Evolutionary conservation across 2,329 filamentous ascomycete genomes (phyloP).

Genomic region (Anthostomella pinea): DNA sequence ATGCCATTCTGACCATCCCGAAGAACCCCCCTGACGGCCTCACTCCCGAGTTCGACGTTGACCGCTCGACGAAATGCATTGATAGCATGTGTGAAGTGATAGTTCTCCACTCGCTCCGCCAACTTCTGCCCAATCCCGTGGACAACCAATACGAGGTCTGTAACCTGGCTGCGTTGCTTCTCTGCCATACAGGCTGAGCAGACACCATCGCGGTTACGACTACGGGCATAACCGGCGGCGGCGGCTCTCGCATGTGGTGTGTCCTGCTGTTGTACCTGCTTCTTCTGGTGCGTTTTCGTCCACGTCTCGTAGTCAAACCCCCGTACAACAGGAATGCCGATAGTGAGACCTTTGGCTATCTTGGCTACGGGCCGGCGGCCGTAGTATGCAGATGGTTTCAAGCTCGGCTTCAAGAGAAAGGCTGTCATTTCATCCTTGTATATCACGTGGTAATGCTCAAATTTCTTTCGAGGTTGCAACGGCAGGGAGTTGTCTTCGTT

Average conservation of each 20-base stretch:
- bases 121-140: conserved; percentile 97
- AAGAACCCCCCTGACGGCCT: conserved; percentile 71
- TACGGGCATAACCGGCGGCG: conserved; percentile 27
- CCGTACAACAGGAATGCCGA: conserved; percentile 84
- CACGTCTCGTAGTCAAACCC: conserved; percentile 80
- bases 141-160: conserved; percentile 84
- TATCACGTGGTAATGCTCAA: conserved; percentile 76
- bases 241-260: conserved; percentile 22
- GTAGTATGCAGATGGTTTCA: conserved; percentile 83
- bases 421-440: conserved; percentile 77
- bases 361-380: conserved; percentile 77
- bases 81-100: conserved; percentile 94
- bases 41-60: conserved; percentile 76
- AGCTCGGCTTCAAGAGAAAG: conserved; percentile 80
- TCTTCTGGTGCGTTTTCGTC: conserved; percentile 65
- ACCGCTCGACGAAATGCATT: conserved; percentile 84
- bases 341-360: conserved; percentile 76
- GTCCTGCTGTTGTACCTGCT: conserved; percentile 31
- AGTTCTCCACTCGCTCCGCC: conserved; percentile 90
- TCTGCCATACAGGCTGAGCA: conserved; percentile 63
- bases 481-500: conserved; percentile 39
- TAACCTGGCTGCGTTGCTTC: conserved; percentile 66
- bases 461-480: conserved; percentile 52
- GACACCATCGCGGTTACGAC: conserved; percentile 18
- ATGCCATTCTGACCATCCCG: conserved; percentile 79